A percentile compares a stretch with the other conserved stretches of the same genome.
Conservation (phyloP, 2,329 filamentous ascomycete genomes). For the Pseudocercospora musae region DNA sequence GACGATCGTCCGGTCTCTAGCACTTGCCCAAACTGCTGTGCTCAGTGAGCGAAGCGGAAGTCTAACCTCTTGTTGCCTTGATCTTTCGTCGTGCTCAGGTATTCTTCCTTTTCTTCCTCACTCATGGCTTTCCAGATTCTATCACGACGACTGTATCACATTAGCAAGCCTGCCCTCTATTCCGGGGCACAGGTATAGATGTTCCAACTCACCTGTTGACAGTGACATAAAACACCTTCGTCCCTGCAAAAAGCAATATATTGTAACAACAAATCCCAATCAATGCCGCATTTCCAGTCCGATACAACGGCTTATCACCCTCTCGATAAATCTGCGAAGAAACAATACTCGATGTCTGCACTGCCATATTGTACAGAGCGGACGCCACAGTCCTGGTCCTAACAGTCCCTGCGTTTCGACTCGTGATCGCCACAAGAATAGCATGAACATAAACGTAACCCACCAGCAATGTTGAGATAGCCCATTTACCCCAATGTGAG, state of each 20-base stretch:
- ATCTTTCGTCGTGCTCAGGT: constrained; percentile 43
- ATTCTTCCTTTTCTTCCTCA: constrained; percentile 48
- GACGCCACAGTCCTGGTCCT: constrained; percentile 61
- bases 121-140: constrained; percentile 49
- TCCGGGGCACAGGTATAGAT: background rate
- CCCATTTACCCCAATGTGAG: constrained; percentile 38
- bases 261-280: constrained; percentile 51
- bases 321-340: constrained; percentile 49
- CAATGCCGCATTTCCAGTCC: constrained; percentile 52
- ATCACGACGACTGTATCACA: constrained; percentile 25
- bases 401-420: constrained; percentile 61
- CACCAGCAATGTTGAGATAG: constrained; percentile 39
- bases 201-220: constrained; percentile 43
- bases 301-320: constrained; percentile 54
- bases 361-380: constrained; percentile 58
- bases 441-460: constrained; percentile 50
- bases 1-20: background rate
- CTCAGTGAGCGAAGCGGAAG: constrained; percentile 34
- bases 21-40: background rate
- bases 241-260: constrained; percentile 49
- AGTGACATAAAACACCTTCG: constrained; percentile 54
- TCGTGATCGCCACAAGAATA: constrained; percentile 59
- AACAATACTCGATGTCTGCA: constrained; percentile 42
- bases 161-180: background rate
- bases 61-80: constrained; percentile 42